Percentiles rank a stretch among this genome's conserved stretches.
Evolutionary conservation across 108 stramenopile genomes (phyloP).

Genomic region (Cyclotella kingstonii): DNA sequence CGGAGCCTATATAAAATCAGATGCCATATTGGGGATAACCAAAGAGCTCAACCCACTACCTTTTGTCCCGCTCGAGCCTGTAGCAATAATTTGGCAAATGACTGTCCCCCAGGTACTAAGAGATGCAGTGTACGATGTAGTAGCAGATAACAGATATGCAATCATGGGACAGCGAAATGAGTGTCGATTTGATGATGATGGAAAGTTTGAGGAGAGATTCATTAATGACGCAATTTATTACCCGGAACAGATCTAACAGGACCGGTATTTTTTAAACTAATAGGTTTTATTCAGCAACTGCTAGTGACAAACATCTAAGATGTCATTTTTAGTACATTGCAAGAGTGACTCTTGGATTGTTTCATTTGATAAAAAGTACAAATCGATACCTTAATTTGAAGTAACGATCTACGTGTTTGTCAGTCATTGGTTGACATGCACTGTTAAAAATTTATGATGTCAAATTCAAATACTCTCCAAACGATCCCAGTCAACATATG

Average conservation of each 20-base stretch:
- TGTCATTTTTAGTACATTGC: too few species aligned
- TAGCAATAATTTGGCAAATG: conserved; percentile 36
- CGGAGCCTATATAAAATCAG: conserved; percentile 65
- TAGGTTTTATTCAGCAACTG: too few species aligned
- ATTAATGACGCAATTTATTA: conserved; percentile 58
- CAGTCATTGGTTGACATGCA: too few species aligned
- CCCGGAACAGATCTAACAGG: too few species aligned
- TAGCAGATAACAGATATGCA: conserved; percentile 79
- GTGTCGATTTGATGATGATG: conserved; percentile 64
- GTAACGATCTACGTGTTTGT: too few species aligned
- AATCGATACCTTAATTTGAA: too few species aligned
- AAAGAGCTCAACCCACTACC: conserved; percentile 58
- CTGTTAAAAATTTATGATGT: too few species aligned
- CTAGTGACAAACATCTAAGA: too few species aligned
- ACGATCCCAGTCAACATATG: conserved; percentile 37
- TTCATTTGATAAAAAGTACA: too few species aligned
- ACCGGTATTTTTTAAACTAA: too few species aligned
- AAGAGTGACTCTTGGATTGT: too few species aligned
- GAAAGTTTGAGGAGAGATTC: conserved; percentile 62
- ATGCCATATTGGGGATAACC: conserved; percentile 64
- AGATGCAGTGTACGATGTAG: conserved; percentile 71
- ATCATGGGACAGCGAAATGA: conserved; percentile 62
- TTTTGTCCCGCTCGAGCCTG: conserved; percentile 44
- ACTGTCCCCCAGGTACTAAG: conserved; percentile 63
- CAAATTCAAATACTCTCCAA: too few species aligned